Conservation (phyloP, 441 rosid species). For the Brassica hybrid region DNA sequence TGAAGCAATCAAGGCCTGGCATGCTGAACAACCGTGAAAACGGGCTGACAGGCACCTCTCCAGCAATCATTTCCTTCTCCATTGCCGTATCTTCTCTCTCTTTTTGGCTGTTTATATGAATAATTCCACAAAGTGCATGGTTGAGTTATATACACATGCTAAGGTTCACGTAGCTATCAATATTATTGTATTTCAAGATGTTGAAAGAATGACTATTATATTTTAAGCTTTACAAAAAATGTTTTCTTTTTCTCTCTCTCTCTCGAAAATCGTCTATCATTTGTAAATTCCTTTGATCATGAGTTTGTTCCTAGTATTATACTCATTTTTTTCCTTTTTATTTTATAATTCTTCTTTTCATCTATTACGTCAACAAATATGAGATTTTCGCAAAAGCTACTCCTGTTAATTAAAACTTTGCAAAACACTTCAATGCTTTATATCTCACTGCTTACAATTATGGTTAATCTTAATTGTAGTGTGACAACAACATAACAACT, state of each 20-base stretch:
- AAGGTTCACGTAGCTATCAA: background rate
- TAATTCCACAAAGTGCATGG: conserved; percentile 11
- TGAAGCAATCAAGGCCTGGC: conserved; percentile 39
- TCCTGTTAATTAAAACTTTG: background rate
- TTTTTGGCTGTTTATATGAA: conserved; percentile 14
- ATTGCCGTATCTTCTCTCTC: background rate
- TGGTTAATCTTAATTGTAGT: background rate
- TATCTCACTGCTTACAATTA: background rate
- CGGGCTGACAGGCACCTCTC: conserved; percentile 28
- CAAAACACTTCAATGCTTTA: background rate
- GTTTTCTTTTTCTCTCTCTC: too few relatives aligned
- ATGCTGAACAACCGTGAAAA: conserved; percentile 29
- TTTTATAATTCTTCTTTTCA: background rate
- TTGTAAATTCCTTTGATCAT: background rate
- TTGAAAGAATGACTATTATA: background rate
- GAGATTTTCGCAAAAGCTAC: background rate
- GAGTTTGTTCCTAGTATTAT: background rate
- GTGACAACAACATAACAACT: too few relatives aligned
- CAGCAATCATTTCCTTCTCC: conserved; percentile 9
- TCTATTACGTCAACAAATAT: background rate
- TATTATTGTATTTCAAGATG: conserved; percentile 1
- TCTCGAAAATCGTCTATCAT: background rate
- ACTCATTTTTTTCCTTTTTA: background rate
- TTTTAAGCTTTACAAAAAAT: background rate
- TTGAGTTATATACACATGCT: conserved; percentile 20